phyloP scores from a whole-genome alignment of 1,284 basidiomycete genomes.

The Austroboletus novae-zelandiae region DNA sequence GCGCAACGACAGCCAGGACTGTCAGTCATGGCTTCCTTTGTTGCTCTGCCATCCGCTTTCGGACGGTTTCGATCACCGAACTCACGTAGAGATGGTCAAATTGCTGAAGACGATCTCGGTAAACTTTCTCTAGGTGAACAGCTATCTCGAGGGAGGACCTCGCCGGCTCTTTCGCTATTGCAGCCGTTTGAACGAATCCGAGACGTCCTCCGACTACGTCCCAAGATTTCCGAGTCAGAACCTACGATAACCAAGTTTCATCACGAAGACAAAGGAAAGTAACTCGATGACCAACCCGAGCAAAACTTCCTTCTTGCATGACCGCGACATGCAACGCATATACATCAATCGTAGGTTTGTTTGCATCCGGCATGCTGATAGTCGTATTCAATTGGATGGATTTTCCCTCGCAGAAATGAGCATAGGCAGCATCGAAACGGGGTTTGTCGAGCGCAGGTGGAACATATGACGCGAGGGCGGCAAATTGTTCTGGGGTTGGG shows the following conservation, averaged over 20 bases:
- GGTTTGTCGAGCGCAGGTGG: constrained; percentile 32
- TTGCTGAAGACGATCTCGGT: constrained; percentile 32
- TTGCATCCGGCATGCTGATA: constrained; percentile 30
- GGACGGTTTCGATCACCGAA: constrained; percentile 32
- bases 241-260: constrained; percentile 16
- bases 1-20: constrained; percentile 11
- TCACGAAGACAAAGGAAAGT: constrained; percentile 6
- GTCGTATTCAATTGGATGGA: constrained; percentile 27
- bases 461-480: constrained; percentile 28
- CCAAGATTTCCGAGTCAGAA: constrained; percentile 28
- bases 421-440: constrained; percentile 31
- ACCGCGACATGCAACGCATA: constrained; percentile 32
- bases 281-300: constrained; percentile 23
- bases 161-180: constrained; percentile 24
- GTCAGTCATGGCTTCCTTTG: constrained; percentile 29
- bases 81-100: constrained; percentile 37
- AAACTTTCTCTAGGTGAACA: constrained; percentile 26
- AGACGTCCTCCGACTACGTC: constrained; percentile 30
- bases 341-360: constrained; percentile 29
- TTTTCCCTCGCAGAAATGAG: constrained; percentile 30
- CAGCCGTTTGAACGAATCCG: constrained; percentile 25
- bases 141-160: constrained; percentile 27
- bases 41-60: constrained; percentile 34
- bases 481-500: constrained; percentile 26
- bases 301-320: constrained; percentile 34